Conservation (phyloP, 768 basidiomycete genomes). For the Podaxis sp. region DNA sequence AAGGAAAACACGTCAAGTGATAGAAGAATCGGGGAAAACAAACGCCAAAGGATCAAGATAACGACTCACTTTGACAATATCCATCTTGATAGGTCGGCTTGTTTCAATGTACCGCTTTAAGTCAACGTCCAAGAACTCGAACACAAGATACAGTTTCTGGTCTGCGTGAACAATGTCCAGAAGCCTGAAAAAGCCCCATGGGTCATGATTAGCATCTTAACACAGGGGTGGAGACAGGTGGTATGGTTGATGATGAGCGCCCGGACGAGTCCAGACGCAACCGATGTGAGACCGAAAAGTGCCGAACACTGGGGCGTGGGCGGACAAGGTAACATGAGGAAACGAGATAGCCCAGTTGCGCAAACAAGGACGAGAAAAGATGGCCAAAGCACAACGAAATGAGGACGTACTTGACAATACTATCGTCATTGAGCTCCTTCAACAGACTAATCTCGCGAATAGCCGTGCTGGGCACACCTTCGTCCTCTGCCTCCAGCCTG, state of each 20-base stretch:
- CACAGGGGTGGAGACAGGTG: constrained; percentile 1
- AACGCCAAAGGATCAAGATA: neutral
- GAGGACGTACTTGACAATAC: constrained; percentile 78
- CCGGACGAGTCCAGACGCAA: neutral
- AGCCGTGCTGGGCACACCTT: constrained; percentile 96
- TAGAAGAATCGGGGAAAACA: neutral
- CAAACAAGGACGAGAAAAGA: neutral
- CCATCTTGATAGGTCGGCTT: constrained; percentile 70
- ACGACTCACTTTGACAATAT: constrained; percentile 73
- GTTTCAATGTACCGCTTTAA: constrained; percentile 96
- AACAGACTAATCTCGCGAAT: constrained; percentile 97
- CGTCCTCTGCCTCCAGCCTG: constrained; percentile 95
- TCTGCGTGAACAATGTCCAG: constrained; percentile 97
- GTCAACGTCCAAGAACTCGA: constrained; percentile 96
- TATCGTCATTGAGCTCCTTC: constrained; percentile 94
- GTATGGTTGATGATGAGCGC: constrained; percentile 11
- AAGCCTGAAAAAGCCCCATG: constrained; percentile 46
- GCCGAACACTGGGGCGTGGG: neutral
- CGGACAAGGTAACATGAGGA: neutral
- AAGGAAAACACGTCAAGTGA: constrained; percentile 6
- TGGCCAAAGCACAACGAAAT: neutral
- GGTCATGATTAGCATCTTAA: neutral
- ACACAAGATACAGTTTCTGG: constrained; percentile 95
- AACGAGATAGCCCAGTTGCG: neutral
- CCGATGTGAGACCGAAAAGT: too few relatives aligned